These are phyloP conservation scores for Rosa lucieae DNA, from an alignment of 306 rosid genomes.

Conservation along the genomic window DNA sequence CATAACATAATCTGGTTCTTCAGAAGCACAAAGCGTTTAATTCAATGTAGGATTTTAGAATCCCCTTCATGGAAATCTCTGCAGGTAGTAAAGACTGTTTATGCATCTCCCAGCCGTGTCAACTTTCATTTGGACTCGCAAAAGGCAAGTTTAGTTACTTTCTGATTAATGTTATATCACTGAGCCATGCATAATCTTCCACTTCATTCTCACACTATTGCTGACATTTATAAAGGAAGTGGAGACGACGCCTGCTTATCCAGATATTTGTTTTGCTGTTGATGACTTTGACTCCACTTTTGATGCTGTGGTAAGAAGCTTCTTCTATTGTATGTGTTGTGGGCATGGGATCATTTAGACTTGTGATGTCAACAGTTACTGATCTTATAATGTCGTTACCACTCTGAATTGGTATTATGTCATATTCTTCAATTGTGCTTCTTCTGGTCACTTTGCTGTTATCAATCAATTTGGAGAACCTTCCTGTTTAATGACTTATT, in stretches of 20 bases:
- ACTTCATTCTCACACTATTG: slow-evolving; percentile 28
- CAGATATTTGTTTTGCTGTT: slow-evolving; percentile 93
- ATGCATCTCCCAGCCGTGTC: slow-evolving; percentile 96
- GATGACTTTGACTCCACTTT: slow-evolving; percentile 99
- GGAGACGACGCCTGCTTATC: slow-evolving; percentile 98
- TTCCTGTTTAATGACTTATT: neutral
- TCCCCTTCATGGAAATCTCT: neutral
- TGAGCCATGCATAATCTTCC: slow-evolving; percentile 22
- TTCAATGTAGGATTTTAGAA: neutral
- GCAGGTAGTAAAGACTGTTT: slow-evolving; percentile 95
- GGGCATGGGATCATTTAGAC: neutral
- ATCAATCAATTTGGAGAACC: neutral
- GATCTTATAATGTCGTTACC: neutral
- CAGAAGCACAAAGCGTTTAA: neutral
- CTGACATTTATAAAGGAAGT: slow-evolving; percentile 65
- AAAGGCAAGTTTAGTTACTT: slow-evolving; percentile 56
- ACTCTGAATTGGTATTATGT: neutral
- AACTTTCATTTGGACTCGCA: slow-evolving; percentile 86
- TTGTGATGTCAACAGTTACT: neutral
- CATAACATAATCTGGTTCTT: neutral
- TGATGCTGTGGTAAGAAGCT: slow-evolving; percentile 84
- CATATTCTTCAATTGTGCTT: neutral
- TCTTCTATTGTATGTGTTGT: neutral
- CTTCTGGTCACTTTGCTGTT: neutral
- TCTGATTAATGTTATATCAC: slow-evolving; percentile 15